Evolutionary conservation across 352 stramenopile species (phyloP), one percentile per base, ranked within the genome.

Genomic region (Globisporangium canariense): DNA sequence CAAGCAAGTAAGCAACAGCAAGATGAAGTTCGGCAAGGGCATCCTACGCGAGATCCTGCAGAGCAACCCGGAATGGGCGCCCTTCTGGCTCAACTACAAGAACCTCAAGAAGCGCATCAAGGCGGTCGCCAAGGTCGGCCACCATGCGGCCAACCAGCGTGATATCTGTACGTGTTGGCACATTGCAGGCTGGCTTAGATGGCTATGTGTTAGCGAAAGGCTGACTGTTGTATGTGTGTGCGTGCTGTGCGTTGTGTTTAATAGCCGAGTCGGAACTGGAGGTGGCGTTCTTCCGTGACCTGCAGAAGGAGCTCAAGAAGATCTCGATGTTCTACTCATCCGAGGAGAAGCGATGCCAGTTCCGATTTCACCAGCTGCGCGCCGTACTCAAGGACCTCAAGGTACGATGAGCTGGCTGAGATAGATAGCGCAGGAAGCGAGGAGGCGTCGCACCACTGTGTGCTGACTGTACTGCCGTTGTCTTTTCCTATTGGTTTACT

Each of bases 21-120:
- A 54, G n/a, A 93, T 93, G 85, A 93, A 93, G 73, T 93, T 93
- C 63, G 85, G 85, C 67, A 93, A 93, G 75, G 73, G 74, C 25
- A 54, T 93, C 47, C 66, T 93, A 65, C 70, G 75, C 36, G 79
- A 87, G 64, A 86, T 89, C 64, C 60, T 90, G 43, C 78, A 86
- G 66, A 90, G 81, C 70, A 91, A 89, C 64, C 82, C 85, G 11
- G 81, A 91, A 64, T 93, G 82, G 82, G 82, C 80, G n/a, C 82
- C 82, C 32, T 93, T 91, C 66, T 93, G 85, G 85, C 84, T 93
- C 67, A 91, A 91, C 73, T 93, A 93, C 68, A 93, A 93, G 73
- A 83, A 69, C 38, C 80, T 93, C 54, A 93, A 93, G 70, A 93
- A 91, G 62, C 82, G 79, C 66, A 91, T 93, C 60, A 93, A 93